These are phyloP conservation scores for Cladochytrium replicatum DNA, from an alignment of 192 early-diverging fungal species.

Conservation along the genomic window DNA sequence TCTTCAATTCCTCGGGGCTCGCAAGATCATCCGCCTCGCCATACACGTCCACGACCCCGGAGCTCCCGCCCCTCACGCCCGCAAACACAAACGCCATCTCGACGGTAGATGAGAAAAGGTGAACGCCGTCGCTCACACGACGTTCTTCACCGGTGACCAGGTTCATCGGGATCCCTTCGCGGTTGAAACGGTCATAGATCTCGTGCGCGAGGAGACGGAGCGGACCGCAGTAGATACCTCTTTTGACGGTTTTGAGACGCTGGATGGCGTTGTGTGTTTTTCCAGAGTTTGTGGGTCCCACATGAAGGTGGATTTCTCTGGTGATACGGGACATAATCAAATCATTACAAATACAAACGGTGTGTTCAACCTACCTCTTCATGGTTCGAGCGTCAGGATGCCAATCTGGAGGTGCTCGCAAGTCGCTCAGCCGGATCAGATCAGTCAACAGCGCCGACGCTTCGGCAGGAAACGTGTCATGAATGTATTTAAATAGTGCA, in stretches of 20 bases:
- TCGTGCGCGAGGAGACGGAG: conserved; percentile 88
- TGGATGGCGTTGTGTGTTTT: conserved; percentile 86
- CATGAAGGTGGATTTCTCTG: conserved; percentile 81
- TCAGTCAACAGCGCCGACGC: conserved; percentile 2
- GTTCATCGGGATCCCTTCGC: conserved; percentile 62
- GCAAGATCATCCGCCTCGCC: too few relatives aligned
- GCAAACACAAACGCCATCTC: conserved; percentile 74
- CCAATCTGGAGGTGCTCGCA: conserved; percentile 75
- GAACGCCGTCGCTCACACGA: conserved; percentile 36
- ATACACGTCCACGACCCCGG: too few relatives aligned
- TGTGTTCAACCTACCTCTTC: conserved; percentile 41
- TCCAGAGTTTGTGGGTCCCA: conserved; percentile 96
- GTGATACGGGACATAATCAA: background rate
- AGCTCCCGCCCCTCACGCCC: too few relatives aligned
- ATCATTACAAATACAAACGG: background rate
- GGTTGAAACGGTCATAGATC: conserved; percentile 77
- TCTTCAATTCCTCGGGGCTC: too few relatives aligned
- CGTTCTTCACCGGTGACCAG: conserved; percentile 90
- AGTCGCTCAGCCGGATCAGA: conserved; percentile 50
- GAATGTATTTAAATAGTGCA: conserved; percentile 17
- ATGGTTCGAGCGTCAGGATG: conserved; percentile 58
- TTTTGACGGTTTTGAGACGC: conserved; percentile 46
- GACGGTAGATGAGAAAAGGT: conserved; percentile 67
- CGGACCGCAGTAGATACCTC: conserved; percentile 83
- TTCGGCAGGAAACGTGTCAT: conserved; percentile 1